Evolutionary conservation across 345 rosid genomes (phyloP), one percentile per base, ranked within the genome.

Genomic region (Heritiera fomes): DNA sequence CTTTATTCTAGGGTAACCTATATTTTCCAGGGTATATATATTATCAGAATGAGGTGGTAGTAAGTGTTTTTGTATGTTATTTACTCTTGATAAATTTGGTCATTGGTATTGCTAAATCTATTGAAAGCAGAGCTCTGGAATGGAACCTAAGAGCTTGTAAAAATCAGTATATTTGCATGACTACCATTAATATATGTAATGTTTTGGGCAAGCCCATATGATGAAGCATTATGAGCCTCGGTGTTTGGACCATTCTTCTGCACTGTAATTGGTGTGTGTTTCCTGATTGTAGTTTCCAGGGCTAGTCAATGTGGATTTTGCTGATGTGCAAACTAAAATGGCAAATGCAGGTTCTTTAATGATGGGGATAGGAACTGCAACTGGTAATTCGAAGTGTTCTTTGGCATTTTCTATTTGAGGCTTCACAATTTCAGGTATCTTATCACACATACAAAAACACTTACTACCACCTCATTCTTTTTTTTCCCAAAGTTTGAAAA

Each of bases 331-430:
- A 60, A 93, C 97, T 81, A 91, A 93, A 81, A 95, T 93, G 98
- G 93, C 94, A 71, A 92, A 87, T 87, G 98, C 97, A 7, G 98
- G 98, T 30, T 95, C 98, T 86, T 93, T 98, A 38, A 67, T 95
- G 77, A 91, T 95, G 98, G 98, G 97, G 74, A 95, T 95, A 77
- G 97, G 98, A 87, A 91, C 91, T 77, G 98, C 98, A 83, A 90
- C 98, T 55, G 97, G 97, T 93, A 85, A 83, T 62, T 70, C 75
- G 71, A 23, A 78, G 78, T 30, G 15, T 5, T 60, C 28, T 34
- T 40, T 68, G 10, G 53, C 53, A 68, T 47, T 20, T 47, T 53
- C 18, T 41, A 47, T 41, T 68, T 10, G 34, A 28, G 64, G 64
- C 38, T 71, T 60, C 18, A 30, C 13, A 8, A 32, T 62, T 61